A percentile compares a stretch with the other conserved stretches of the same genome.
phyloP scores from a whole-genome alignment of 2,329 filamentous ascomycete species.

The Colletotrichum acutatum region DNA sequence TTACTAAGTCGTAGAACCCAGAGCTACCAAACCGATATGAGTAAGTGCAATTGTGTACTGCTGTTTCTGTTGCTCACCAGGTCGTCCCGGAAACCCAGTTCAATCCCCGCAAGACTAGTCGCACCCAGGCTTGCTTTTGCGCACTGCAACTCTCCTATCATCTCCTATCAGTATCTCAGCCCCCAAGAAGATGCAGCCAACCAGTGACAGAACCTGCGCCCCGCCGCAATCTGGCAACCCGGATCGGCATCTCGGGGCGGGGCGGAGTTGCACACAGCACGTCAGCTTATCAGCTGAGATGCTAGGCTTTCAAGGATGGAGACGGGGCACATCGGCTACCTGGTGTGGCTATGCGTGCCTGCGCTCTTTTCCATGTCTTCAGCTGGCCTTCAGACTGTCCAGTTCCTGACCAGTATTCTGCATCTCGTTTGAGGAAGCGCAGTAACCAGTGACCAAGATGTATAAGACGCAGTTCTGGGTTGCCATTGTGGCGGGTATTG shows the following conservation, averaged over 20 bases:
- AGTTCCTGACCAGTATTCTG: neutral
- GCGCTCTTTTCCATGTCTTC: neutral
- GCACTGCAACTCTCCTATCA: neutral
- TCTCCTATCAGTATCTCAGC: neutral
- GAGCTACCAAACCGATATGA: too few species aligned
- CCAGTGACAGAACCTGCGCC: neutral
- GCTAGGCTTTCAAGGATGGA: neutral
- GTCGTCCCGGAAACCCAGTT: too few species aligned
- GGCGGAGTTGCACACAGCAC: neutral
- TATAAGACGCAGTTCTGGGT: neutral
- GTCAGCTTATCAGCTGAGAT: constrained; percentile 5
- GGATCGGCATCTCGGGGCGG: neutral
- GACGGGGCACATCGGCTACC: neutral
- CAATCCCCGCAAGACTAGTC: neutral
- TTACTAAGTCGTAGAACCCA: too few species aligned
- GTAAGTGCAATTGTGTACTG: too few species aligned
- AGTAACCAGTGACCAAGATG: neutral
- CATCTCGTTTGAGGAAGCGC: too few species aligned
- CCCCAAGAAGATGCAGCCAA: neutral
- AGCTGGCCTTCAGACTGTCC: neutral
- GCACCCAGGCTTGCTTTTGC: neutral
- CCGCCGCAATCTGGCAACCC: neutral
- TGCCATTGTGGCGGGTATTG: neutral
- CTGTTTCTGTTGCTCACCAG: too few species aligned
- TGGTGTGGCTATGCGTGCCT: neutral